Conservation (phyloP, 805 yeast genomes). For the Candida peoriensis region DNA sequence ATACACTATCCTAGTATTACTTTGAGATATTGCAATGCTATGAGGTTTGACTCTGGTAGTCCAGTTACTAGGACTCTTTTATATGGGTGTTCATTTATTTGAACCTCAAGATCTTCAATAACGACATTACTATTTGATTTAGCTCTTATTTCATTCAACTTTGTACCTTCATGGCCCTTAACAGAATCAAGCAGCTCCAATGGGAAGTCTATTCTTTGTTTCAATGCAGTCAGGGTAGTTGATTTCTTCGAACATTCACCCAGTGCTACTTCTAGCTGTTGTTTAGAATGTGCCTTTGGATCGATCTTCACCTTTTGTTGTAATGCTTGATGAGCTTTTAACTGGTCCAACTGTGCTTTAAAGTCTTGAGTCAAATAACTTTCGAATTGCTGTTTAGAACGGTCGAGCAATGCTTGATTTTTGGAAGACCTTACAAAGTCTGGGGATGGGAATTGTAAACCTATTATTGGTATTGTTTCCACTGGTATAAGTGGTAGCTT, state of each 20-base stretch:
- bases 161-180: background rate
- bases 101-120: background rate
- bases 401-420: background rate
- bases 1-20: background rate
- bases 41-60: background rate
- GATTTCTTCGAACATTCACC: background rate
- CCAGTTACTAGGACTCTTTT: background rate
- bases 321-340: background rate
- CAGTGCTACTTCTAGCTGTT: background rate
- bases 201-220: background rate
- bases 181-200: background rate
- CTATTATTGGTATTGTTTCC: background rate
- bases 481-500: too few relatives aligned
- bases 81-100: background rate
- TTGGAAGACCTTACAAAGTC: background rate
- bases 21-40: background rate
- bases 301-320: background rate
- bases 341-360: background rate
- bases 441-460: background rate
- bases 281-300: background rate
- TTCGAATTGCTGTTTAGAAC: too few relatives aligned
- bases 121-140: slow-evolving; percentile 1
- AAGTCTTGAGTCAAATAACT: too few relatives aligned
- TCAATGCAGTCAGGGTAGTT: background rate
- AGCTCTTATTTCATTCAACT: slow-evolving; percentile 1